Evolutionary conservation across 2,329 filamentous ascomycete species (phyloP).

Genomic region (Elsinoe fawcettii): DNA sequence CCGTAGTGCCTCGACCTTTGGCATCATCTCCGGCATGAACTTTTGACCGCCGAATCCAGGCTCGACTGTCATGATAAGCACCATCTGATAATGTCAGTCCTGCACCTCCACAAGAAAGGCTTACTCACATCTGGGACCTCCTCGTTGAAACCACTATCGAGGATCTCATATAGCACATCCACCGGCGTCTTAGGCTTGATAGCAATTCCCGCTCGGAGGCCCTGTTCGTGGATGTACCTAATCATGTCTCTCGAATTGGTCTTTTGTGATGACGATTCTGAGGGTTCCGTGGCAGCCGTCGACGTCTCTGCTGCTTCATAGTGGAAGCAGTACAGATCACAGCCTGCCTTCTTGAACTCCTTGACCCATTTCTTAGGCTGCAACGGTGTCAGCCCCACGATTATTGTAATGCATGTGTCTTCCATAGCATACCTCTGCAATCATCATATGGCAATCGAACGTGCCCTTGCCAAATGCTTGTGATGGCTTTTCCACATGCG

Average conservation of each 20-base stretch:
- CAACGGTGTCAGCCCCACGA: neutral
- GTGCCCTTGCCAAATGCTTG: slow-evolving; percentile 70
- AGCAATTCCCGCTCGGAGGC: slow-evolving; percentile 85
- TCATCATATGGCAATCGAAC: slow-evolving; percentile 99
- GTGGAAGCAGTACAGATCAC: slow-evolving; percentile 99
- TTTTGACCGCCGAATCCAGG: slow-evolving; percentile 97
- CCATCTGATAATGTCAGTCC: slow-evolving; percentile 59
- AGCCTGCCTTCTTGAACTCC: slow-evolving; percentile 87
- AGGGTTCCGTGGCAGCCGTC: slow-evolving; percentile 73
- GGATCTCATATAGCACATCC: slow-evolving; percentile 83
- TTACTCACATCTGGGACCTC: slow-evolving; percentile 86
- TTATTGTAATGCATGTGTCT: too few species aligned
- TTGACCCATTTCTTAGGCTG: slow-evolving; percentile 97
- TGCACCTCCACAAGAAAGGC: neutral
- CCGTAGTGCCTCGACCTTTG: slow-evolving; percentile 81
- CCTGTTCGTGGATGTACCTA: slow-evolving; percentile 78
- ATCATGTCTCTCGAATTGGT: slow-evolving; percentile 82
- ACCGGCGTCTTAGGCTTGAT: slow-evolving; percentile 90
- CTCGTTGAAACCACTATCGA: slow-evolving; percentile 62
- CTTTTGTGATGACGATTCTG: slow-evolving; percentile 57
- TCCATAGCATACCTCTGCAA: slow-evolving; percentile 85
- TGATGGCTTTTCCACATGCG: slow-evolving; percentile 69
- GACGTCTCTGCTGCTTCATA: slow-evolving; percentile 88
- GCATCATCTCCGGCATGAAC: slow-evolving; percentile 93
- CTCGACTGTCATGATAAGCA: slow-evolving; percentile 95